Percentiles rank a stretch among this genome's conserved stretches.
phyloP scores from a whole-genome alignment of 495 filamentous ascomycete species.

The Lophiotrema nucula region DNA sequence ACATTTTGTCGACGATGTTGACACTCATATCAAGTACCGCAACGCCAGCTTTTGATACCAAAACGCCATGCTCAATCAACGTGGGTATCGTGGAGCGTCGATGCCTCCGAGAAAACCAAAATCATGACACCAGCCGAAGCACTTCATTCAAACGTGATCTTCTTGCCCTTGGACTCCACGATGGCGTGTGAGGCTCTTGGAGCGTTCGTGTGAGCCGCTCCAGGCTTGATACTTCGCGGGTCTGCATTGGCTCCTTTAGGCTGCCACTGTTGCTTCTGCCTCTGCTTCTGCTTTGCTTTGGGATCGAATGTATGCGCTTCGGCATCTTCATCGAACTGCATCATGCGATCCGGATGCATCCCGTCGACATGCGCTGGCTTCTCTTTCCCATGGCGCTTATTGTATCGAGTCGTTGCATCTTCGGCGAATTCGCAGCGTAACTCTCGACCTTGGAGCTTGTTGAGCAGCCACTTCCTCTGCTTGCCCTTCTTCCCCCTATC shows the following conservation, averaged over 20 bases:
- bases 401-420: slow-evolving; percentile 79
- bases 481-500: slow-evolving; percentile 55
- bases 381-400: slow-evolving; percentile 86
- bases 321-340: slow-evolving; percentile 7
- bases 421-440: slow-evolving; percentile 92
- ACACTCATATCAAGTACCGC: too few relatives aligned
- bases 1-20: too few relatives aligned
- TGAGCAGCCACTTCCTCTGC: slow-evolving; percentile 75
- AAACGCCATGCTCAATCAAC: too few relatives aligned
- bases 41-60: too few relatives aligned
- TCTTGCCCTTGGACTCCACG: slow-evolving; percentile 77
- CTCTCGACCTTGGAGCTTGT: slow-evolving; percentile 70
- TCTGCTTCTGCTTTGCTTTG: slow-evolving; percentile 5
- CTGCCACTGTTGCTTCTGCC: too few relatives aligned
- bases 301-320: neutral
- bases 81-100: too few relatives aligned
- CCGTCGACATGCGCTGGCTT: slow-evolving; percentile 44
- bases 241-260: slow-evolving; percentile 32
- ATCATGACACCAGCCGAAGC: too few relatives aligned
- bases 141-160: slow-evolving; percentile 72
- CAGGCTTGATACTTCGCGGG: slow-evolving; percentile 40
- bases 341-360: slow-evolving; percentile 13
- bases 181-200: slow-evolving; percentile 69
- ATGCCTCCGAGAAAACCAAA: too few relatives aligned
- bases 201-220: slow-evolving; percentile 47